Conservation (phyloP, 768 basidiomycete species). For the Leccinum barrowsii region DNA sequence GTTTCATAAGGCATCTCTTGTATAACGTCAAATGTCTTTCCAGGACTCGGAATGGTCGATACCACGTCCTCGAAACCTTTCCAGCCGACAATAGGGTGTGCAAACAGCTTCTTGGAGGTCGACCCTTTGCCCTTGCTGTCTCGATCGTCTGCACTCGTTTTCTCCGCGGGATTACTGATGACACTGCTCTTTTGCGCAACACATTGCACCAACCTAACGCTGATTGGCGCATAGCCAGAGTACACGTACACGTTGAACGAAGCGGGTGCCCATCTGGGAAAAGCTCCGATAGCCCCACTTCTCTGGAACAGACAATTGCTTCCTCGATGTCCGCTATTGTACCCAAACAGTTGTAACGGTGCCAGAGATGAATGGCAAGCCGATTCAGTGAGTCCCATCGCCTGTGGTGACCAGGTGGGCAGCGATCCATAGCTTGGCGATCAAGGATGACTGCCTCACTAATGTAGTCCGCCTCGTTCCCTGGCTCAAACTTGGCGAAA, state of each 20-base stretch:
- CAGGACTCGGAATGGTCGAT: conserved; percentile 60
- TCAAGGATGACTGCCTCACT: too few species aligned
- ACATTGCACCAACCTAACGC: conserved; percentile 88
- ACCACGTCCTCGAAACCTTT: conserved; percentile 90
- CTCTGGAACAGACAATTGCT: too few species aligned
- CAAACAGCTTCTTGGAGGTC: conserved; percentile 57
- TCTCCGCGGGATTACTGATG: conserved; percentile 71
- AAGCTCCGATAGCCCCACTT: too few species aligned
- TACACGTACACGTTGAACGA: conserved; percentile 60
- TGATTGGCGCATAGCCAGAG: conserved; percentile 95
- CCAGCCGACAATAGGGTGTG: conserved; percentile 94
- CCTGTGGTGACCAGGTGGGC: too few species aligned
- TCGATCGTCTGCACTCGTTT: conserved; percentile 38
- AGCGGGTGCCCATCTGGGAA: too few species aligned
- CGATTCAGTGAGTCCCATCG: too few species aligned
- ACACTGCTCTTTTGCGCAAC: conserved; percentile 89
- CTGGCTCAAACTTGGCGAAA: too few species aligned
- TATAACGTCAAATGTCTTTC: conserved; percentile 77
- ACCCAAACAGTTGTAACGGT: too few species aligned
- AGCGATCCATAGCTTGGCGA: too few species aligned
- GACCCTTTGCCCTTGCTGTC: conserved; percentile 38
- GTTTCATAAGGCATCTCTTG: conserved; percentile 39
- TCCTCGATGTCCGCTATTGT: too few species aligned
- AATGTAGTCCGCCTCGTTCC: too few species aligned
- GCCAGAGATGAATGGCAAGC: too few species aligned